phyloP scores from a whole-genome alignment of 768 basidiomycete genomes.

The Suillus discolor region DNA sequence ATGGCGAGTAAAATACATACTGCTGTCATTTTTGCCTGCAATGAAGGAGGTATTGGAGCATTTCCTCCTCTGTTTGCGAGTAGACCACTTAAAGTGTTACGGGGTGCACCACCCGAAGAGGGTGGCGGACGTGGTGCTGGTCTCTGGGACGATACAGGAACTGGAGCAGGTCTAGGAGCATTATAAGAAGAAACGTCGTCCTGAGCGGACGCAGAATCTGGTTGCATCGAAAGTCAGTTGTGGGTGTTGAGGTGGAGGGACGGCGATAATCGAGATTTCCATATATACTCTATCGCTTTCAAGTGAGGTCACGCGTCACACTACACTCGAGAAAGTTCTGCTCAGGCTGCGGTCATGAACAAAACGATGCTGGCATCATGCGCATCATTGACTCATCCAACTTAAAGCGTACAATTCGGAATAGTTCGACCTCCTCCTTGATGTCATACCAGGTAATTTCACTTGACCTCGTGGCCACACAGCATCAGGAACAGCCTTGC shows the following conservation, averaged over 20 bases:
- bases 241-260: constrained; percentile 20
- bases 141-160: constrained; percentile 11
- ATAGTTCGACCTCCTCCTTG: background rate
- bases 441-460: background rate
- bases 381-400: background rate
- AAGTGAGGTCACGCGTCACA: constrained; percentile 24
- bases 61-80: constrained; percentile 46
- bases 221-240: constrained; percentile 23
- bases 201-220: constrained; percentile 13
- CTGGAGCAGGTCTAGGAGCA: constrained; percentile 7
- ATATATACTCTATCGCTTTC: constrained; percentile 28
- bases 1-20: constrained; percentile 44
- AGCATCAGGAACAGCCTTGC: background rate
- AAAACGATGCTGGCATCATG: background rate
- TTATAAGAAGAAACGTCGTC: constrained; percentile 16
- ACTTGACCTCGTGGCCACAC: background rate
- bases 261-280: constrained; percentile 37
- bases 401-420: background rate
- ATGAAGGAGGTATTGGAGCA: constrained; percentile 82
- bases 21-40: constrained; percentile 94
- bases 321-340: no score
- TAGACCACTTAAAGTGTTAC: constrained; percentile 40
- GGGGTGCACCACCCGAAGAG: constrained; percentile 19
- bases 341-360: background rate
- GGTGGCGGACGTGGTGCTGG: constrained; percentile 21